Conservation (phyloP, 176 grass and related monocot genomes). For the Sorghum bicolor region DNA sequence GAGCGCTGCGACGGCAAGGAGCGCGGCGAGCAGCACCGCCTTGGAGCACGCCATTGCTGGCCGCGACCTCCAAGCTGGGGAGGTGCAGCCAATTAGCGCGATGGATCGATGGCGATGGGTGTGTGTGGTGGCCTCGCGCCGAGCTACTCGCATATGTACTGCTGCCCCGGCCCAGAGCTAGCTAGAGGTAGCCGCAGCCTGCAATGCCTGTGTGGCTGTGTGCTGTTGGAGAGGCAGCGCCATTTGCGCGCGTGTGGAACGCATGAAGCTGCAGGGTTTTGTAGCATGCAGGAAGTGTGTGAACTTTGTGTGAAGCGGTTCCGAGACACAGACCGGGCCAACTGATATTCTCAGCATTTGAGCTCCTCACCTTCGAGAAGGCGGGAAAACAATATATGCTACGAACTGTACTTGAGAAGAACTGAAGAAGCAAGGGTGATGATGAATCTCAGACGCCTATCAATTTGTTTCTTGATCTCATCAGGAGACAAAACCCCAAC, state of each 20-base stretch:
- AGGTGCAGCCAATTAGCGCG: background rate
- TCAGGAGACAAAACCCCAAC: too few relatives aligned
- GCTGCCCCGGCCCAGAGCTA: too few relatives aligned
- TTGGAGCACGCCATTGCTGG: background rate
- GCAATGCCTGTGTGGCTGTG: background rate
- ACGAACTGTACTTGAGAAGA: background rate
- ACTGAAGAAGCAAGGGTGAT: background rate
- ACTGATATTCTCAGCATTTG: background rate
- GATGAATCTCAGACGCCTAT: background rate
- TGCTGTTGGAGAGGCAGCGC: background rate
- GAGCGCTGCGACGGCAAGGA: constrained; percentile 14
- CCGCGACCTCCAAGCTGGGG: background rate
- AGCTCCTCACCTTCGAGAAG: background rate
- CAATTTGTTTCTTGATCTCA: background rate
- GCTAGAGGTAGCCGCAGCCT: background rate
- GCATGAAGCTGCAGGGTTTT: background rate
- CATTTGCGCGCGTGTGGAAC: background rate
- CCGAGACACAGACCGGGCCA: background rate
- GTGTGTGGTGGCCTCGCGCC: background rate
- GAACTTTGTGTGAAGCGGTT: background rate
- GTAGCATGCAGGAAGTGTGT: background rate
- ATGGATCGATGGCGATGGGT: background rate
- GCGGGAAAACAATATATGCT: too few relatives aligned
- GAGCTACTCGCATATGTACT: background rate
- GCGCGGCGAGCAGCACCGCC: background rate